phyloP scores from a whole-genome alignment of 2,329 filamentous ascomycete genomes.

The Colletotrichum sp. region DNA sequence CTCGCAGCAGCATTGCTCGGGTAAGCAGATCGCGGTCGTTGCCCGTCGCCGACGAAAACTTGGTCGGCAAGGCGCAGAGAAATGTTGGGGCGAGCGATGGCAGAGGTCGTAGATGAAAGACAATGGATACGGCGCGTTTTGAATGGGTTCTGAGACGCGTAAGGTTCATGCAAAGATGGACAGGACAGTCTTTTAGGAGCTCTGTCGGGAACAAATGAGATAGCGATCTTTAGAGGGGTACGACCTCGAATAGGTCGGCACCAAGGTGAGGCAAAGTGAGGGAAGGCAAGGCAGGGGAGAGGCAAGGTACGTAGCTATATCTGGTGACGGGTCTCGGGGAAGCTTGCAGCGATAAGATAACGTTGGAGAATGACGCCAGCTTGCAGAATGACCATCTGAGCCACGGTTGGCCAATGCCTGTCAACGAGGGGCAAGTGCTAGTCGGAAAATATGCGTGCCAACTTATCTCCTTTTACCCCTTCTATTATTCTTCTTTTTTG shows the following conservation, averaged over 20 bases:
- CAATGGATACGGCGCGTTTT: neutral
- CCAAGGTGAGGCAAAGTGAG: neutral
- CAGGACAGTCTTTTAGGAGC: neutral
- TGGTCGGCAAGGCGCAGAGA: neutral
- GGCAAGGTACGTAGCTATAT: neutral
- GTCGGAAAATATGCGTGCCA: neutral
- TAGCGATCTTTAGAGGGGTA: neutral
- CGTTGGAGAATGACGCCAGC: slow-evolving; percentile 2
- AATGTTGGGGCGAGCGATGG: neutral
- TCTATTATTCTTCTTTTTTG: neutral
- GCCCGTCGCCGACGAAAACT: neutral
- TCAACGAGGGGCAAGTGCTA: neutral
- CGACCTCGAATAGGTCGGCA: neutral
- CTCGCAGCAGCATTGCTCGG: slow-evolving; percentile 9
- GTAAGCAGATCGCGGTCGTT: neutral
- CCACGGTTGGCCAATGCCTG: neutral
- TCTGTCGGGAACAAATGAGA: neutral
- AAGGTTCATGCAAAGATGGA: neutral
- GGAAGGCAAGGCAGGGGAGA: neutral
- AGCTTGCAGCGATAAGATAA: neutral
- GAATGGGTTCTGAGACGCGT: neutral
- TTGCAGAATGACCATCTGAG: neutral
- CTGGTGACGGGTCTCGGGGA: neutral
- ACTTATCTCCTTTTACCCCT: no score
- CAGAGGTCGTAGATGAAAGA: neutral